phyloP scores from a whole-genome alignment of 2,329 filamentous ascomycete species.

The Xylariaceae sp. region DNA sequence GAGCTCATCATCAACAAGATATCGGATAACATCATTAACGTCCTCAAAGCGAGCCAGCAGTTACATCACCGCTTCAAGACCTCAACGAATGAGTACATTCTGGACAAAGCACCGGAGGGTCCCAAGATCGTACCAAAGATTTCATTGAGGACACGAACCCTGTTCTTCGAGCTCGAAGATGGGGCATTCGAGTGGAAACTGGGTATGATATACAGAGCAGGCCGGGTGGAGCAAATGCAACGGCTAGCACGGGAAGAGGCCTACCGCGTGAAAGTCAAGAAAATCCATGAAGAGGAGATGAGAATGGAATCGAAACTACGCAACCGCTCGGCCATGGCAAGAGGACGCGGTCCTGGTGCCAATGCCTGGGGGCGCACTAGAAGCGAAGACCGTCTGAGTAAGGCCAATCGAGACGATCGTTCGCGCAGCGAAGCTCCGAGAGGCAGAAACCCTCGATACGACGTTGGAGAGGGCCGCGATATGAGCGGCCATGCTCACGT shows the following conservation, averaged over 20 bases:
- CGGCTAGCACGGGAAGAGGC: constrained; percentile 84
- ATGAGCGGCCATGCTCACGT: constrained; percentile 67
- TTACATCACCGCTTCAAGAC: constrained; percentile 90
- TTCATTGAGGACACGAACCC: constrained; percentile 69
- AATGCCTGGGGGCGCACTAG: constrained; percentile 42
- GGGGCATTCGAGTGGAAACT: constrained; percentile 97
- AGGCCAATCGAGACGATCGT: constrained; percentile 18
- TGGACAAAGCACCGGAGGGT: constrained; percentile 76
- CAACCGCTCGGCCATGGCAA: constrained; percentile 44
- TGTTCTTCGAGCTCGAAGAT: constrained; percentile 91
- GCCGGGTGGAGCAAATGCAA: constrained; percentile 83
- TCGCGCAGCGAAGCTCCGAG: constrained; percentile 27
- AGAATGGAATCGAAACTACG: constrained; percentile 44
- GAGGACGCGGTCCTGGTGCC: constrained; percentile 26
- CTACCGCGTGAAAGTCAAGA: constrained; percentile 80
- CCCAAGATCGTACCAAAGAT: constrained; percentile 84
- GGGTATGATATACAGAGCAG: constrained; percentile 85
- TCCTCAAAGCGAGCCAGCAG: constrained; percentile 78
- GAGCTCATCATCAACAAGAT: constrained; percentile 84
- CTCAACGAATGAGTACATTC: constrained; percentile 77
- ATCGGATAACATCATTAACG: constrained; percentile 88
- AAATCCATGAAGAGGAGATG: constrained; percentile 64
- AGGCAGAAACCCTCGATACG: constrained; percentile 56
- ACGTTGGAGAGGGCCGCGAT: constrained; percentile 64
- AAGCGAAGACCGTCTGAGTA: constrained; percentile 43